Percentiles rank a stretch among this genome's conserved stretches.
phyloP scores from a whole-genome alignment of 1,139 yeast species.

The Candida sp. region DNA sequence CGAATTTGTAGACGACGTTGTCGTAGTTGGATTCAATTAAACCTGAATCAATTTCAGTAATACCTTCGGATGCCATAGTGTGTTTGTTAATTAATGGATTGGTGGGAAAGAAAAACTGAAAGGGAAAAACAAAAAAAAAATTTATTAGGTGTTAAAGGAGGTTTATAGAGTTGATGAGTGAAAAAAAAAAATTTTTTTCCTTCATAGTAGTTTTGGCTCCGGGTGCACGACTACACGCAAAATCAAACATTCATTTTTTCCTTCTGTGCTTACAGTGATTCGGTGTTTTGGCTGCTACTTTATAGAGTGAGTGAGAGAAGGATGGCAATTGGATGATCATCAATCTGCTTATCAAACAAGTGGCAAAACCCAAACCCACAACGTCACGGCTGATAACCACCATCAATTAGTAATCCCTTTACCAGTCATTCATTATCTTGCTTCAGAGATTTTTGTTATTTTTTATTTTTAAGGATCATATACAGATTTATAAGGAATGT shows the following conservation, averaged over 20 bases:
- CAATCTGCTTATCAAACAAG: too few relatives aligned
- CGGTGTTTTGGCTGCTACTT: neutral
- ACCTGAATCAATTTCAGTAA: slow-evolving; percentile 82
- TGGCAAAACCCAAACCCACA: too few relatives aligned
- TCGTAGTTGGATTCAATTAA: slow-evolving; percentile 97
- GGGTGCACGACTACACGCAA: neutral
- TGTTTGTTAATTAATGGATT: neutral
- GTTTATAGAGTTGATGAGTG: slow-evolving; percentile 1
- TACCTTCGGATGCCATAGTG: slow-evolving; percentile 54
- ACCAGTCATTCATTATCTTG: neutral
- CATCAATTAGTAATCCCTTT: neutral
- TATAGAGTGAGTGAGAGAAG: too few relatives aligned
- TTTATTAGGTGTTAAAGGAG: slow-evolving; percentile 3
- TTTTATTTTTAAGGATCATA: neutral
- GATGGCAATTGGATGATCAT: too few relatives aligned
- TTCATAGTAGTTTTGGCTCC: neutral
- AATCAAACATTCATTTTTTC: neutral
- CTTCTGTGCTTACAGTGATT: neutral
- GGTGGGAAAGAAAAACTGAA: slow-evolving; percentile 1
- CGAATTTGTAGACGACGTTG: slow-evolving; percentile 90
- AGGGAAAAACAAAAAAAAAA: neutral
- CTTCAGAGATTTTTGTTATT: neutral
- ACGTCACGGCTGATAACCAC: too few relatives aligned
- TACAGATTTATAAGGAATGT: neutral
- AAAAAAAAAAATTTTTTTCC: slow-evolving; percentile 2